Base-by-base conservation (phyloP, 257 asterid species). In the Capsicum chinense region DNA sequence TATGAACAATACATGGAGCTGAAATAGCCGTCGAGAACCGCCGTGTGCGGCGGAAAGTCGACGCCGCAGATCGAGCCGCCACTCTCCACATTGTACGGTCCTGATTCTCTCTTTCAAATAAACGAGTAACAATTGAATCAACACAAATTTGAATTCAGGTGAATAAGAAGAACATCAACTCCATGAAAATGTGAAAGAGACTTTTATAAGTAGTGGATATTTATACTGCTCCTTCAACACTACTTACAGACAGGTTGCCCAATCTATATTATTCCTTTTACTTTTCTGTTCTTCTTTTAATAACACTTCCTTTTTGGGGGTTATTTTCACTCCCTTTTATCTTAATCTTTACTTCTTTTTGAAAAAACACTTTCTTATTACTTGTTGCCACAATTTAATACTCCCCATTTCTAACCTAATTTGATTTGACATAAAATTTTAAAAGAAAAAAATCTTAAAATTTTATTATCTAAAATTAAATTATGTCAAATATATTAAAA, bases 1-100 rank as follows among this genome's bases (percentile, higher is more conserved):
- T 97, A 88, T 93, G 98, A 79, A 97, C 94, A 26, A 97, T 95
- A 86, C 94, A 93, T 52, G 98, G 97, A 63, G 95, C 97, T 39
- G 99, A 92, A 85, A 95, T 95, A 89, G 94, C 94, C 79, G 94
- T 92, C 85, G 98, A 91, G 90, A 90, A 83, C 86, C 91, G 85
- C 87, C 91, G 90, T 76, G 90, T 83, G 66, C 87, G 90, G 85
- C 97, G 97, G 91, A 93, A 86, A 83, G 90, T 74, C 85, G 94
- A 85, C 88, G 91, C 89, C 83, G 95, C 97, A 86, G 98, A 92
- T 92, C 98, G 94, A 90, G 88, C 92, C 52, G 88, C 92, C 52
- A 90, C 90, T 86, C 92, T 88, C 98, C 93, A 92, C 99, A 97
- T 97, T 82, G 67, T 85, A 15, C 37, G 21, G 50, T 48, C 60